These are phyloP conservation scores for Medicago lupulina DNA, from an alignment of 306 rosid species.

Conservation along the genomic window DNA sequence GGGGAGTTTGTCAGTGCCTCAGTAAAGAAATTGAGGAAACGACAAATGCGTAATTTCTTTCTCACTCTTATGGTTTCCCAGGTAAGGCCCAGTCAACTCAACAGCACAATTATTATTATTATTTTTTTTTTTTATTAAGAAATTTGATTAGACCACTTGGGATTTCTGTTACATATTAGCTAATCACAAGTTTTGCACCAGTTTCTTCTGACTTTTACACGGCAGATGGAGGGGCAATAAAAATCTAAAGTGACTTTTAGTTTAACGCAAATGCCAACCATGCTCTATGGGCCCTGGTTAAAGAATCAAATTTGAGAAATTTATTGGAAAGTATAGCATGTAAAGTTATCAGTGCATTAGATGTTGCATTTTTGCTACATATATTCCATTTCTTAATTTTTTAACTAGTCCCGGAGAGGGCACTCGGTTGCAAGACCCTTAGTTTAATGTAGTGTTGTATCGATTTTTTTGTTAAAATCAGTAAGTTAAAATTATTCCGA, in stretches of 20 bases:
- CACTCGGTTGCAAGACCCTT: neutral
- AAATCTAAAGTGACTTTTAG: neutral
- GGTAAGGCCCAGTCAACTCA: slow-evolving; percentile 49
- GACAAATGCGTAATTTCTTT: slow-evolving; percentile 91
- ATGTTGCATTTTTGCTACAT: neutral
- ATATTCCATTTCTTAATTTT: neutral
- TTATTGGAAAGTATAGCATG: neutral
- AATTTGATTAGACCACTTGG: neutral
- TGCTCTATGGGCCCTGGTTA: neutral
- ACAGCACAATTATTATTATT: neutral
- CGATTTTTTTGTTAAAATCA: neutral
- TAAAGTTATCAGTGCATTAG: neutral
- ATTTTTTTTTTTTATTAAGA: neutral
- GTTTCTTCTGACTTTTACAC: neutral
- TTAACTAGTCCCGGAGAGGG: neutral
- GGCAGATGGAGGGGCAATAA: neutral
- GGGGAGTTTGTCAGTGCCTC: slow-evolving; percentile 74
- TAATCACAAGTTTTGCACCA: neutral
- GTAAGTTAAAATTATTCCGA: slow-evolving; percentile 22
- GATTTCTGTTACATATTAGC: neutral
- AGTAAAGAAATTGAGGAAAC: slow-evolving; percentile 81
- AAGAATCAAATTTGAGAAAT: neutral
- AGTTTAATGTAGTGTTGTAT: slow-evolving; percentile 7
- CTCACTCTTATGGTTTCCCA: slow-evolving; percentile 95
- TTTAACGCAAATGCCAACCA: neutral